Base-by-base conservation (phyloP, 495 filamentous ascomycete species). In the Hypoxylon intermedium region DNA sequence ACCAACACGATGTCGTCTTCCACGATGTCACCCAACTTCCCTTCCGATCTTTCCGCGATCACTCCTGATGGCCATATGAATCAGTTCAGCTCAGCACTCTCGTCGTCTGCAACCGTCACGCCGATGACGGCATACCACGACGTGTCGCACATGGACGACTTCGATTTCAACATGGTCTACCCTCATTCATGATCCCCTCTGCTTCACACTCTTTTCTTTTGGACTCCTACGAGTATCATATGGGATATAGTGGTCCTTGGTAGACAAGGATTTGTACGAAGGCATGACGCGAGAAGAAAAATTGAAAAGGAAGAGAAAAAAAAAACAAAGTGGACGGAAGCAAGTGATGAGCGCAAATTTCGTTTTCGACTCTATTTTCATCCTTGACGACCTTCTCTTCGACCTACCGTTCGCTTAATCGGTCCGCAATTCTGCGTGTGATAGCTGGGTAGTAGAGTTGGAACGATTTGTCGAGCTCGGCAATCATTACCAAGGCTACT, bases 51-150 rank as follows among this genome's bases (percentile, higher is more conserved):
- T 23, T 58, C 62, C 11, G 53, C 51, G 3, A 63, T 57, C 18
- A 49, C 49, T 16, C 30, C 55, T 6, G 56, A 67, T 7, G 60
- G 63, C 31, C 69, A 72, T 12, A 68, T 65, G 50, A 70, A 71
- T 23, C 69, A 58, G 19, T 72, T 68, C 61, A 71, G 63, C 6
- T 77, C 74, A 2, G 63, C 75, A 0, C 53, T 72, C n/a, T 78
- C 76, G 3, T 77, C 76, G 9, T 69, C 69, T 0, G 69, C 75
- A 2, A 76, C 75, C 5, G 59, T 79, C 48, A 77, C 75, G 2
- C 75, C 76, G 31, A 56, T 66, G 52, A 66, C 65, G 2, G 62
- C 52, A 1, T 71, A 66, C 31, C 63, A 61, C 41, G 65, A 63
- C 13, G 36, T 38, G 15, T 48, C 55, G 12, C 65, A 68, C 23